These are phyloP conservation scores for Elongisporangium anandrum DNA, from an alignment of 352 stramenopile genomes.

Conservation along the genomic window DNA sequence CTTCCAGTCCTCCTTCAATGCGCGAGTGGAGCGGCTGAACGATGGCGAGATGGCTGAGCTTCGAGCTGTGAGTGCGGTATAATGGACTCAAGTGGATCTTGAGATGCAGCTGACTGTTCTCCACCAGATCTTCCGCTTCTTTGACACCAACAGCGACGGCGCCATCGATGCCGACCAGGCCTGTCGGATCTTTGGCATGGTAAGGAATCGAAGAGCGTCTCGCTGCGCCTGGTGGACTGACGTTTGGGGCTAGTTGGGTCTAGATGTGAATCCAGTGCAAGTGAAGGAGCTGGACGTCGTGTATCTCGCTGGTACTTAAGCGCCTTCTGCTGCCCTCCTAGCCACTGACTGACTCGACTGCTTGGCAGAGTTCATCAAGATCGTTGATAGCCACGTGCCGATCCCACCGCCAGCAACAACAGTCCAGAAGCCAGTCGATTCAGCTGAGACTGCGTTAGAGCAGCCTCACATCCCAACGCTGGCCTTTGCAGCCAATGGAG, in stretches of 20 bases:
- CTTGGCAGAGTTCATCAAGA: slow-evolving; percentile 61
- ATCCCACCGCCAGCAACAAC: slow-evolving; percentile 2
- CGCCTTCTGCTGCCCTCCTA: not conserved
- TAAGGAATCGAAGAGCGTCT: slow-evolving; percentile 5
- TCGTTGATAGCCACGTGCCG: slow-evolving; percentile 53
- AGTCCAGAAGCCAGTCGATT: not conserved
- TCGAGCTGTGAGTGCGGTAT: slow-evolving; percentile 24
- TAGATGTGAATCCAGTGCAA: slow-evolving; percentile 44
- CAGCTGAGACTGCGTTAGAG: not conserved
- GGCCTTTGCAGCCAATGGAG: not conserved
- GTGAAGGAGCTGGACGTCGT: slow-evolving; percentile 57
- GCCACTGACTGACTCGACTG: not conserved
- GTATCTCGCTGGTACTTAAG: slow-evolving; percentile 46
- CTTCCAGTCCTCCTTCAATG: slow-evolving; percentile 64
- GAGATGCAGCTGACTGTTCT: not conserved
- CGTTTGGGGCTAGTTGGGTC: slow-evolving; percentile 26
- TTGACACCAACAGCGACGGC: slow-evolving; percentile 63
- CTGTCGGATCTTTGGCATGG: slow-evolving; percentile 58
- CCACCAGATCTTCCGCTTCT: slow-evolving; percentile 66
- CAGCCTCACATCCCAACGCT: not conserved
- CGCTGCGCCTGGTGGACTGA: not conserved
- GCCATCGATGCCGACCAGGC: slow-evolving; percentile 52
- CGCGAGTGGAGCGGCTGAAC: slow-evolving; percentile 40
- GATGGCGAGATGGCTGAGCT: slow-evolving; percentile 51
- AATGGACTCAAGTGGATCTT: not conserved